Percentiles rank a stretch among this genome's conserved stretches.
These are phyloP conservation scores for Fusarium praegraminearum DNA, from an alignment of 2,329 filamentous ascomycete species.

Conservation along the genomic window DNA sequence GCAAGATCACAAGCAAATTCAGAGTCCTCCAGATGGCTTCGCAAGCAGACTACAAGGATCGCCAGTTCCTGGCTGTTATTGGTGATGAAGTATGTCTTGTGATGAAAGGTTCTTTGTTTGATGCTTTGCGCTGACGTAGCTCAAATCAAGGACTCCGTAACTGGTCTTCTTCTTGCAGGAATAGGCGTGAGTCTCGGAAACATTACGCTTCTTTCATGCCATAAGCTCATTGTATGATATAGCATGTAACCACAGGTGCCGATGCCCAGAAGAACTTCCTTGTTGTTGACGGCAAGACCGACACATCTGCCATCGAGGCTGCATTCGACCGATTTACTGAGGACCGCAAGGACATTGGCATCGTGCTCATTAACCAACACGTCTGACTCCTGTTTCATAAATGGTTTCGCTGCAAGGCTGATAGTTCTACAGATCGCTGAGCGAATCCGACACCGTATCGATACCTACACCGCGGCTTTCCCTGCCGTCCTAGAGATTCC, in stretches of 20 bases:
- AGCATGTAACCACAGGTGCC: conserved; percentile 92
- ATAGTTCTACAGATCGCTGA: conserved; percentile 79
- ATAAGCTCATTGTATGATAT: conserved; percentile 6
- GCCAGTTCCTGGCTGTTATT: conserved; percentile 97
- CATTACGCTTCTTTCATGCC: not conserved
- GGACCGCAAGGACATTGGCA: conserved; percentile 95
- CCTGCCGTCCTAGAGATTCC: conserved; percentile 97
- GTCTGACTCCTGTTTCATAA: conserved; percentile 62
- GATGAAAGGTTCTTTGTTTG: conserved; percentile 8
- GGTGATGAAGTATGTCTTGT: conserved; percentile 82
- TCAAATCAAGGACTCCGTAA: conserved; percentile 84
- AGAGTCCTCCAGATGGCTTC: conserved; percentile 57
- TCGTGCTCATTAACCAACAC: conserved; percentile 97
- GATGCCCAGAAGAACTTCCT: conserved; percentile 98
- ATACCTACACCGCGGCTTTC: conserved; percentile 93
- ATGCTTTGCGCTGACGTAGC: conserved; percentile 46
- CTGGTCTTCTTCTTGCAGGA: conserved; percentile 92
- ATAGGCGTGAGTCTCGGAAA: conserved; percentile 76
- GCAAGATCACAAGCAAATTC: conserved; percentile 19
- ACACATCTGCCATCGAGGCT: conserved; percentile 86
- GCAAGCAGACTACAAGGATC: conserved; percentile 78
- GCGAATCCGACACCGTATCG: conserved; percentile 89
- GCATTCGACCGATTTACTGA: conserved; percentile 91
- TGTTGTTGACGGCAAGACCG: conserved; percentile 94
- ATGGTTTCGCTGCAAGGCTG: conserved; percentile 20